Percentiles rank a stretch among this genome's conserved stretches.
Conservation (phyloP, 768 basidiomycete genomes). For the Exsudoporus frostii region DNA sequence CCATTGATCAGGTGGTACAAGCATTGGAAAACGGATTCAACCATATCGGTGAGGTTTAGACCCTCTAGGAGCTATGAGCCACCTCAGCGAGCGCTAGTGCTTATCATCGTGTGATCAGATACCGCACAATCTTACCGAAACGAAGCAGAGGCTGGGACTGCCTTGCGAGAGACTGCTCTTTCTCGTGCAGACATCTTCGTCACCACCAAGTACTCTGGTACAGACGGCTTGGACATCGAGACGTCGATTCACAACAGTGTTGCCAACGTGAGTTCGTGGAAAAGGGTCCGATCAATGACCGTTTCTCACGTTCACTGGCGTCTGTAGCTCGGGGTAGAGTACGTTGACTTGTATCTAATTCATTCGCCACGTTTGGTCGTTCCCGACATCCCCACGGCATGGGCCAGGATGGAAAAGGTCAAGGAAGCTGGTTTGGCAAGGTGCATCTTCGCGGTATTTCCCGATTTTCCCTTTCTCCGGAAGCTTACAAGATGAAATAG, state of each 20-base stretch:
- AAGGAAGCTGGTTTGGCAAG: constrained; percentile 56
- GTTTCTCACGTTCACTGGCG: not conserved
- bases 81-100: not conserved
- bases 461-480: not conserved
- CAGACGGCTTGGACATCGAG: constrained; percentile 47
- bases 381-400: constrained; percentile 59
- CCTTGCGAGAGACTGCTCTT: constrained; percentile 50
- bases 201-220: constrained; percentile 63
- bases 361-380: constrained; percentile 52
- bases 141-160: constrained; percentile 45
- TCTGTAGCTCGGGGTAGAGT: constrained; percentile 55
- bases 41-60: constrained; percentile 49
- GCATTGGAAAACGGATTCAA: constrained; percentile 59
- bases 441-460: constrained; percentile 30
- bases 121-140: constrained; percentile 63
- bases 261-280: constrained; percentile 41
- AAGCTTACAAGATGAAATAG: constrained; percentile 28
- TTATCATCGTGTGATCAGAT: constrained; percentile 35
- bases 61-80: not conserved
- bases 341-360: constrained; percentile 72
- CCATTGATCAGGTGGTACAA: constrained; percentile 56
- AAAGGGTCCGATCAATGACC: not conserved
- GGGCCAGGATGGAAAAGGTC: constrained; percentile 62
- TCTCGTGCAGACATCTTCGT: constrained; percentile 56
- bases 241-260: constrained; percentile 57